phyloP scores from a whole-genome alignment of 2,329 filamentous ascomycete species.

The Trichoderma oligosporum region DNA sequence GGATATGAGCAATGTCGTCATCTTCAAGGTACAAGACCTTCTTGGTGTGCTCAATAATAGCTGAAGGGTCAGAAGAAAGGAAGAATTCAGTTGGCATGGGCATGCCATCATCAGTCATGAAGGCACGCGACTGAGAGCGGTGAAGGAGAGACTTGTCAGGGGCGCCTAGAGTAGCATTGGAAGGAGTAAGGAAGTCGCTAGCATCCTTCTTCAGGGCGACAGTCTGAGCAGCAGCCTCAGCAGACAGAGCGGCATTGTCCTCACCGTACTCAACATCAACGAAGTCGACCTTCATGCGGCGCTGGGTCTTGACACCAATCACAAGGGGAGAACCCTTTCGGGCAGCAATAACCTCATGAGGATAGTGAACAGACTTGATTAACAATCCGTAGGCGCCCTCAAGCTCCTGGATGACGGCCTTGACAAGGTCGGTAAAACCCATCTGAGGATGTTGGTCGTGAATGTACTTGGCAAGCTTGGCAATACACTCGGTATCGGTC shows the following conservation, averaged over 20 bases:
- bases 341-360: slow-evolving; percentile 94
- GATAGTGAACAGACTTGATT: slow-evolving; percentile 98
- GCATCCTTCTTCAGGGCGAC: slow-evolving; percentile 89
- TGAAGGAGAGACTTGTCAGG: slow-evolving; percentile 97
- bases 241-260: slow-evolving; percentile 76
- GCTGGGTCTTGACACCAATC: slow-evolving; percentile 92
- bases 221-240: slow-evolving; percentile 93
- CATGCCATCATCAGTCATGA: slow-evolving; percentile 97
- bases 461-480: slow-evolving; percentile 97
- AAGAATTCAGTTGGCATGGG: slow-evolving; percentile 99
- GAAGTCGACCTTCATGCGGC: slow-evolving; percentile 99
- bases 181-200: slow-evolving; percentile 63
- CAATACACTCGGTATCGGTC: slow-evolving; percentile 98
- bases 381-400: slow-evolving; percentile 96
- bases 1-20: slow-evolving; percentile 98
- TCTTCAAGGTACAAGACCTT: slow-evolving; percentile 99
- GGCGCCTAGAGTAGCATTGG: slow-evolving; percentile 66
- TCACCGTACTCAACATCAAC: slow-evolving; percentile 97
- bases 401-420: slow-evolving; percentile 97
- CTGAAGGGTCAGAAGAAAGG: slow-evolving; percentile 95
- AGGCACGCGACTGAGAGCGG: slow-evolving; percentile 96
- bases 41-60: slow-evolving; percentile 99
- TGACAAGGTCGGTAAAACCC: slow-evolving; percentile 93
- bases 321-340: slow-evolving; percentile 98
- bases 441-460: slow-evolving; percentile 92